These are phyloP conservation scores for Aleurites moluccanus DNA, from an alignment of 441 rosid species.

Conservation along the genomic window DNA sequence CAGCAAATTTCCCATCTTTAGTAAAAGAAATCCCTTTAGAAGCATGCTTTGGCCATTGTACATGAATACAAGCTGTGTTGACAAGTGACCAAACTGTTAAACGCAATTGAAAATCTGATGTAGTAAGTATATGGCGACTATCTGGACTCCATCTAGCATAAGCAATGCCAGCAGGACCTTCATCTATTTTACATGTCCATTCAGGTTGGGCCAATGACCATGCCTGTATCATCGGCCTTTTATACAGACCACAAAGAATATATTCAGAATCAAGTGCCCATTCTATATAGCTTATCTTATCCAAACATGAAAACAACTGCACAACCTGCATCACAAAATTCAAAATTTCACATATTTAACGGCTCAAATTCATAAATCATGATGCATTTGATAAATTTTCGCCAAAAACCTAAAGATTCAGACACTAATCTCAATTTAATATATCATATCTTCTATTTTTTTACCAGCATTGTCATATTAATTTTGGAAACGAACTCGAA, in stretches of 20 bases:
- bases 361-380: background rate
- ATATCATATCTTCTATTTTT: too few species aligned
- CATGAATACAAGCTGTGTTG: slow-evolving; percentile 96
- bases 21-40: slow-evolving; percentile 85
- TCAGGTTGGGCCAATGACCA: slow-evolving; percentile 94
- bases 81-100: slow-evolving; percentile 92
- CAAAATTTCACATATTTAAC: slow-evolving; percentile 9
- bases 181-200: slow-evolving; percentile 99
- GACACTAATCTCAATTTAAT: background rate
- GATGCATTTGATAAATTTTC: background rate
- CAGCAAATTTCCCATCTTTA: slow-evolving; percentile 86
- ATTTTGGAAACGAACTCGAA: background rate
- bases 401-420: background rate
- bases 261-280: slow-evolving; percentile 97
- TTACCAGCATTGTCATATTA: background rate
- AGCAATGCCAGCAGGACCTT: slow-evolving; percentile 95
- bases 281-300: slow-evolving; percentile 94
- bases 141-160: slow-evolving; percentile 99
- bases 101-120: slow-evolving; percentile 87
- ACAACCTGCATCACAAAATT: slow-evolving; percentile 67
- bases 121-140: slow-evolving; percentile 92
- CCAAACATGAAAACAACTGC: slow-evolving; percentile 96
- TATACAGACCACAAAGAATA: slow-evolving; percentile 89
- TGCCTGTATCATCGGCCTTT: slow-evolving; percentile 91
- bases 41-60: slow-evolving; percentile 94